Conservation (phyloP, 2,329 filamentous ascomycete genomes). For the Rutstroemia sydowiana region DNA sequence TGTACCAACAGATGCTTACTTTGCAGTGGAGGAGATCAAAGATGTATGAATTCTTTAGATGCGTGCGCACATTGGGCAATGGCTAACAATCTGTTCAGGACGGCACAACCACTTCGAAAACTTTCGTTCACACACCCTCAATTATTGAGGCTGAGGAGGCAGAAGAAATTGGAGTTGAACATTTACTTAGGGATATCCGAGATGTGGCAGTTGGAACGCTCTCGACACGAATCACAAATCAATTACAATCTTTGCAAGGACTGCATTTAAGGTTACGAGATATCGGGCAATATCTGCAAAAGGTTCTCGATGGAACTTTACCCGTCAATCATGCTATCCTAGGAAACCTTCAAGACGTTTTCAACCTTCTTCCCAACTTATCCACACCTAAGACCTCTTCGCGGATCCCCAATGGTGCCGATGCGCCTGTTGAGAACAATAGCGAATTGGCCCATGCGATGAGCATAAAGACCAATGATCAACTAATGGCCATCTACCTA, state of each 20-base stretch:
- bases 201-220: conserved; percentile 96
- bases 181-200: conserved; percentile 93
- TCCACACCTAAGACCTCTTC: conserved; percentile 69
- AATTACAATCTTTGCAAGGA: conserved; percentile 93
- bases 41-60: conserved; percentile 56
- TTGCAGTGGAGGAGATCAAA: conserved; percentile 98
- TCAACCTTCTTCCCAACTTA: conserved; percentile 95
- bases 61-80: background rate
- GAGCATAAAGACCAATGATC: conserved; percentile 98
- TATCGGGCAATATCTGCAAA: conserved; percentile 91
- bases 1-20: conserved; percentile 97
- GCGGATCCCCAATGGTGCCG: conserved; percentile 39
- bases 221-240: conserved; percentile 93
- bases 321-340: conserved; percentile 97
- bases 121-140: conserved; percentile 95
- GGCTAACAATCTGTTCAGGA: conserved; percentile 50
- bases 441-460: conserved; percentile 90
- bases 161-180: conserved; percentile 97
- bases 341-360: conserved; percentile 97
- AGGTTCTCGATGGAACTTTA: conserved; percentile 85
- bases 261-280: conserved; percentile 90
- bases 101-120: conserved; percentile 92
- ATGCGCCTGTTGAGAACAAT: conserved; percentile 49
- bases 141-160: conserved; percentile 99
- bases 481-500: conserved; percentile 96